Evolutionary conservation across 352 stramenopile genomes (phyloP).

Genomic region (Albugo laibachii): DNA sequence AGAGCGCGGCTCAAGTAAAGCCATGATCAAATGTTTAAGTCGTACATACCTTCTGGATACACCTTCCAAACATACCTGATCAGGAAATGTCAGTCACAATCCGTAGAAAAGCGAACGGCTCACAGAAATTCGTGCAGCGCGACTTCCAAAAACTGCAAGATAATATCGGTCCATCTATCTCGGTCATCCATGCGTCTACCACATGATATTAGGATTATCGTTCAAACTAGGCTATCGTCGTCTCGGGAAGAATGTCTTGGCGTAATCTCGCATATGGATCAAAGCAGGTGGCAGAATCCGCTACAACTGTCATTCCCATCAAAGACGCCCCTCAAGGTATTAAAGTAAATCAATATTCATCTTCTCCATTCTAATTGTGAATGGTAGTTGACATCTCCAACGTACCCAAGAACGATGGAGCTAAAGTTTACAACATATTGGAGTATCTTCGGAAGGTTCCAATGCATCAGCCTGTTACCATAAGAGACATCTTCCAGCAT

Average conservation of each 20-base stretch:
- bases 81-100: not conserved
- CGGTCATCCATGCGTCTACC: constrained; percentile 6
- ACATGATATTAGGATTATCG: constrained; percentile 11
- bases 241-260: constrained; percentile 25
- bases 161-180: constrained; percentile 7
- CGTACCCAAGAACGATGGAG: constrained; percentile 68
- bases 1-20: constrained; percentile 2
- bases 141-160: constrained; percentile 63
- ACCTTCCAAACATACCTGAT: constrained; percentile 26
- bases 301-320: constrained; percentile 32
- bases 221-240: constrained; percentile 1
- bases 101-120: constrained; percentile 1
- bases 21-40: not conserved
- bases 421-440: constrained; percentile 77
- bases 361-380: not conserved
- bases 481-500: constrained; percentile 58
- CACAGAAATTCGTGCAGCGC: constrained; percentile 64
- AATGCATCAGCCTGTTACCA: constrained; percentile 51
- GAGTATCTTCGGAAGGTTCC: constrained; percentile 66
- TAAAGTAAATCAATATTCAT: not conserved
- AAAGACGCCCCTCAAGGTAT: constrained; percentile 7
- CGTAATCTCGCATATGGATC: constrained; percentile 67
- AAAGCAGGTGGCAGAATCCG: constrained; percentile 42
- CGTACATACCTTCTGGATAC: constrained; percentile 25
- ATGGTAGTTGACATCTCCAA: constrained; percentile 44